Conservation (phyloP, 2,329 filamentous ascomycete genomes). For the Botrytis byssoidea region DNA sequence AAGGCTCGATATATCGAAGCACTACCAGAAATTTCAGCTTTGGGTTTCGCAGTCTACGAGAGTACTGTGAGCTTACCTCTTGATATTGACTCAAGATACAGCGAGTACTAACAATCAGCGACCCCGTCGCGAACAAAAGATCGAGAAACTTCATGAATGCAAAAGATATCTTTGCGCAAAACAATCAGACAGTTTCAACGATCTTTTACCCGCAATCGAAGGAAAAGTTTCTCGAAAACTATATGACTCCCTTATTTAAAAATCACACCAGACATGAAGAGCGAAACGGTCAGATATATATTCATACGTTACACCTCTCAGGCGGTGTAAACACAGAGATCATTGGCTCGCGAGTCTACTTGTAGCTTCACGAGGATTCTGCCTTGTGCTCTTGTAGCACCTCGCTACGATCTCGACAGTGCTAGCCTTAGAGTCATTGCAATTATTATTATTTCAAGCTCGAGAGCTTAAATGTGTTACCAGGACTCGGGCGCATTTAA, state of each 20-base stretch:
- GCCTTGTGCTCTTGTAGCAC: neutral
- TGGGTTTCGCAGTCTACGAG: neutral
- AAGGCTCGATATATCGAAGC: neutral
- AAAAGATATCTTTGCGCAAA: neutral
- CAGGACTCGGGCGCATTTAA: neutral
- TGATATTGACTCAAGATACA: neutral
- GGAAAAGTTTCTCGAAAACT: neutral
- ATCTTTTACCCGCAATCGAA: neutral
- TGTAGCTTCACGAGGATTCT: neutral
- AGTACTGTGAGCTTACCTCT: neutral
- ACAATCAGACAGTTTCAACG: neutral
- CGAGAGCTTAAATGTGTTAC: neutral
- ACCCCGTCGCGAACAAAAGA: neutral
- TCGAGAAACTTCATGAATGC: neutral
- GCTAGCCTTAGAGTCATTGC: neutral
- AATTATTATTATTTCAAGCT: neutral
- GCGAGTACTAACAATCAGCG: neutral
- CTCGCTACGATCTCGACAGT: neutral
- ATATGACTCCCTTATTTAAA: neutral
- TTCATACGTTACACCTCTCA: neutral
- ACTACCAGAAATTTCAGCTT: neutral
- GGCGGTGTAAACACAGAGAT: neutral
- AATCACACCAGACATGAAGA: neutral
- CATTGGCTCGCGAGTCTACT: neutral
- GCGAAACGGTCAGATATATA: neutral